A percentile compares a stretch with the other conserved stretches of the same genome.
These are phyloP conservation scores for Cicer pinnatifidum DNA, from an alignment of 306 rosid species.

Conservation along the genomic window DNA sequence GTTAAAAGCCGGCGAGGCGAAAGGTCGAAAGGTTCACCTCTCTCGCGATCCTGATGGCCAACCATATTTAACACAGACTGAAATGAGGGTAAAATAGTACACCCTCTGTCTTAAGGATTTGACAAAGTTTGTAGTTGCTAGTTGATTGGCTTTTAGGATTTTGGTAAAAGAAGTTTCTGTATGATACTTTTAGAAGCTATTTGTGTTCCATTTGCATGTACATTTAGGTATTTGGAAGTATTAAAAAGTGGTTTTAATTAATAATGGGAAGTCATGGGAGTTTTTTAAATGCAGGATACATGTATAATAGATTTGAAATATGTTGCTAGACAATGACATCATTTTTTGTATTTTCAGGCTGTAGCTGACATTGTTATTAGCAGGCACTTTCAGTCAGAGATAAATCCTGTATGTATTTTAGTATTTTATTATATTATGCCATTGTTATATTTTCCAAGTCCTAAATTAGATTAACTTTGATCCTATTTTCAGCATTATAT, in stretches of 20 bases:
- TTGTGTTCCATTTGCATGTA: slow-evolving; percentile 20
- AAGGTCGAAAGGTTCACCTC: slow-evolving; percentile 70
- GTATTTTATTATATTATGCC: slow-evolving; percentile 13
- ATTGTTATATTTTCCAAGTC: not conserved
- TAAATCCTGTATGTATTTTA: slow-evolving; percentile 67
- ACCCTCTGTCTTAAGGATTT: slow-evolving; percentile 23
- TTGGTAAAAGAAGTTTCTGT: not conserved
- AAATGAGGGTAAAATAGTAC: slow-evolving; percentile 72
- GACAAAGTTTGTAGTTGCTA: slow-evolving; percentile 2
- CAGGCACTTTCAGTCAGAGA: slow-evolving; percentile 60
- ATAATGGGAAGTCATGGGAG: slow-evolving; percentile 9
- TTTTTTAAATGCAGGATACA: not conserved
- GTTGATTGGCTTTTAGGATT: slow-evolving; percentile 20
- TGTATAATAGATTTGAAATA: slow-evolving; percentile 12
- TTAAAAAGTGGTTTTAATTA: slow-evolving; percentile 25
- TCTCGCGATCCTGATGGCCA: slow-evolving; percentile 96
- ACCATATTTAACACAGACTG: slow-evolving; percentile 83
- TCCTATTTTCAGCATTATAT: slow-evolving; percentile 26
- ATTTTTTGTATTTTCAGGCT: slow-evolving; percentile 65
- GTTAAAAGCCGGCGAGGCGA: slow-evolving; percentile 81
- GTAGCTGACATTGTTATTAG: slow-evolving; percentile 65
- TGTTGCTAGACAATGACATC: slow-evolving; percentile 10
- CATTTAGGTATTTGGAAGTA: not conserved
- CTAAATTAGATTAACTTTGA: not conserved
- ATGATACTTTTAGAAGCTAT: slow-evolving; percentile 13